A percentile compares a stretch with the other conserved stretches of the same genome.
phyloP scores from a whole-genome alignment of 208 protist genomes.

The Leishmania arabica region DNA sequence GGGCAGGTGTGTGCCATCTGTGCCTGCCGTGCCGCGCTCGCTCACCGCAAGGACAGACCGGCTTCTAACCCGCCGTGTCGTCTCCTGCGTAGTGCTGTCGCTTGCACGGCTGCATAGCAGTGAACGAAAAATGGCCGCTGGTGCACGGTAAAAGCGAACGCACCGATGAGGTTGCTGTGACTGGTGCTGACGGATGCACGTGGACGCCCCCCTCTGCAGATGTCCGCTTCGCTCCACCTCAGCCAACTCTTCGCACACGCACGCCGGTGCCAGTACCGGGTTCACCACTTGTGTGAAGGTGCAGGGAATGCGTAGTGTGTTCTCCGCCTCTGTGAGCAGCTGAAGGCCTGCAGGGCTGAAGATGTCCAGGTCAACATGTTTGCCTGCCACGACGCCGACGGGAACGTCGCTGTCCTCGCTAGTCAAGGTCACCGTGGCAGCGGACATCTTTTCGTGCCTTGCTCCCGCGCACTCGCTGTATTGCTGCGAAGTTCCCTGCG shows the following conservation, averaged over 20 bases:
- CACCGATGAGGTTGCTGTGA: neutral
- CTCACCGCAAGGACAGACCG: neutral
- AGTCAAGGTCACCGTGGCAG: neutral
- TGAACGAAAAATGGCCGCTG: constrained; percentile 26
- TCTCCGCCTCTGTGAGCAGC: constrained; percentile 39
- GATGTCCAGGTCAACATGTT: constrained; percentile 30
- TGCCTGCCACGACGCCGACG: constrained; percentile 24
- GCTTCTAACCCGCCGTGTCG: neutral
- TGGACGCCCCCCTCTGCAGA: constrained; percentile 6
- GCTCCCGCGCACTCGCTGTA: neutral
- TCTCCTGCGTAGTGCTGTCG: constrained; percentile 1
- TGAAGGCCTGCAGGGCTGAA: constrained; percentile 21
- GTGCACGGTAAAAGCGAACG: constrained; percentile 22
- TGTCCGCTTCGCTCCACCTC: constrained; percentile 36
- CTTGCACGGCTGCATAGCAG: neutral
- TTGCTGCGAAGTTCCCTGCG: neutral
- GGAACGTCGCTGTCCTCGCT: constrained; percentile 7
- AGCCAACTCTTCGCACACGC: constrained; percentile 55
- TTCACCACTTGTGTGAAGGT: constrained; percentile 76
- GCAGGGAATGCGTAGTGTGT: constrained; percentile 52
- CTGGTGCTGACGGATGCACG: neutral
- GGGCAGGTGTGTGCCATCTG: neutral
- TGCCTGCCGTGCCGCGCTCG: neutral
- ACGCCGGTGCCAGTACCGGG: constrained; percentile 45
- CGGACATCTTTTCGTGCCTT: neutral